Base-by-base conservation (phyloP, 768 basidiomycete genomes). In the Coprinopsis sp. region DNA sequence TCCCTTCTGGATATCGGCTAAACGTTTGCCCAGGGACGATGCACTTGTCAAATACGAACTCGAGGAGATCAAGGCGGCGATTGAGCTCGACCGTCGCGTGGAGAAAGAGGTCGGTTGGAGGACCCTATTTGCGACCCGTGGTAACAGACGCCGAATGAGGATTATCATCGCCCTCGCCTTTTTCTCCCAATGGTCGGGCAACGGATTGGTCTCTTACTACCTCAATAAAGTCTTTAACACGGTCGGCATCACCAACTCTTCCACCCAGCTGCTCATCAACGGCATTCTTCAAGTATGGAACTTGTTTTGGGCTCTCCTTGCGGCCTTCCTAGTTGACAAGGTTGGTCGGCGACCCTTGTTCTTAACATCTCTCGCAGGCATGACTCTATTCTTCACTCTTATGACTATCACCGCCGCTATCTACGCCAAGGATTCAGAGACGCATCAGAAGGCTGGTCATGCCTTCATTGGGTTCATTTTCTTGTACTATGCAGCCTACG, bases 151-250 rank as follows among this genome's bases (percentile, higher is more conserved):
- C 63, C 86, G 90, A 47, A 74, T 90, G 74, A 66, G 75, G 47
- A 84, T 90, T 62, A 84, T 90, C 61, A 60, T 86, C 51, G 83
- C 82, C 39, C 68, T 89, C 45, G 86, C 84, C 38, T 85, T 84
- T 75, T 88, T 90, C 75, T 88, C 86, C 2, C 84, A 87, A 56
- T 89, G 86, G 87, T 88, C 84, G 7, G 87, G 86, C 13, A 89
- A 89, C 56, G 87, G 87, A 58, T 82, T 91, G 44, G 82, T 87
- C 41, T 87, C 84, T 5, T 89, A 84, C 72, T 91, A 91, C 70
- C 78, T 91, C 58, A 82, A 72, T 67, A 72, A 77, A 62, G 82
- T 91, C 42, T 80, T 91, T 63, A 62, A 73, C 51, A 69, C 76
- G 47, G 81, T 87, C 46, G 83, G 83, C 47, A 81, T 87, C 58